Evolutionary conservation across 2,329 filamentous ascomycete species (phyloP), one percentile per base, ranked within the genome.

Genomic region (Scedosporium minutisporum): DNA sequence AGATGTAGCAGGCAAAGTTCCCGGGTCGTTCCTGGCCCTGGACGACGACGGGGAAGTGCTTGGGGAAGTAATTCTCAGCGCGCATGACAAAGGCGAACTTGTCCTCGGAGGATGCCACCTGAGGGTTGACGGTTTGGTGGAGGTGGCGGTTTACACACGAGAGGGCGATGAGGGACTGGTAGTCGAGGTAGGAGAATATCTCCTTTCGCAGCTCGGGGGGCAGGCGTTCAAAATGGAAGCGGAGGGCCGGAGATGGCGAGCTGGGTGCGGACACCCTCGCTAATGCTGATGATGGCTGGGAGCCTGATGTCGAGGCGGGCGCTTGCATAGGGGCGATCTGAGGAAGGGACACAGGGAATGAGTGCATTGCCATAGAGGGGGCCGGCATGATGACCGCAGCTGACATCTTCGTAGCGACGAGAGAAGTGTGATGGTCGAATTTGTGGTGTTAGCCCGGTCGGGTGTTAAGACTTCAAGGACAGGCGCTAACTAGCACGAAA

Each of bases 1-100:
- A 77, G 27, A 75, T 68, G 65, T 77, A 77, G 65, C 75, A 77
- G 64, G 76, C 75, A 55, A 75, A 73, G 65, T 77, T 77, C 16
- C 75, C 75, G 0, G 75, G 75, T 60, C 72, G 69, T 64, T 75
- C 73, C 57, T 74, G 71, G 58, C 71, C 70, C 7, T 71, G 72
- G 64, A 71, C 74, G 57, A 74, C 72, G 64, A 69, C 72, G 4
- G 74, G 72, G 21, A 75, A 72, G 65, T 77, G 75, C 29, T 76
- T 74, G 1, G 71, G 67, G 63, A 77, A 77, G 68, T 75, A 71
- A 51, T 74, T 76, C 62, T 73, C 75, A 2, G 75, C 75, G 38
- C 70, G 70, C 74, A 77, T 75, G 65, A 77, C 72, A 57, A 77
- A 77, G 55, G 74, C 66, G 60, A 75, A 70, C 66, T 75, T 77